These are phyloP conservation scores for Trifolium fragiferum DNA, from an alignment of 306 rosid species.

Conservation along the genomic window DNA sequence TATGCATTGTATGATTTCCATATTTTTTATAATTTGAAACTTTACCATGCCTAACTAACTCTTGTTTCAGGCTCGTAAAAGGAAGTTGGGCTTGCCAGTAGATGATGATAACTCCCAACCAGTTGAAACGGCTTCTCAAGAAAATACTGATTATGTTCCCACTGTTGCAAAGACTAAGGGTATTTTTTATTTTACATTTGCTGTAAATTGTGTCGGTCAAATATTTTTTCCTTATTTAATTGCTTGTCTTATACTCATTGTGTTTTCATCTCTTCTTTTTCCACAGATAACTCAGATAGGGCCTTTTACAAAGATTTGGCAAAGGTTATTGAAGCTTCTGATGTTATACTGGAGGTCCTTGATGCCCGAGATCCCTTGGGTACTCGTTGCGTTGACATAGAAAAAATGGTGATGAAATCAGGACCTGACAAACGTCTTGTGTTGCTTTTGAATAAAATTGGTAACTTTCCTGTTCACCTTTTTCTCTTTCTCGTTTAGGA, in stretches of 20 bases:
- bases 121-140: slow-evolving; percentile 31
- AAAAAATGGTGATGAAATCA: slow-evolving; percentile 79
- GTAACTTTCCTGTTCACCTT: slow-evolving; percentile 43
- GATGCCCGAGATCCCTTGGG: slow-evolving; percentile 99
- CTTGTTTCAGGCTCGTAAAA: slow-evolving; percentile 76
- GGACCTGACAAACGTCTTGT: slow-evolving; percentile 89
- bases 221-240: neutral
- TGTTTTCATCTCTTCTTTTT: slow-evolving; percentile 6
- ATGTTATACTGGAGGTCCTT: slow-evolving; percentile 93
- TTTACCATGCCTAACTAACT: neutral
- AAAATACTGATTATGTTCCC: slow-evolving; percentile 36
- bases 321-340: slow-evolving; percentile 86
- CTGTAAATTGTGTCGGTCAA: neutral
- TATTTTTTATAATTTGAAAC: neutral
- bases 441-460: slow-evolving; percentile 91
- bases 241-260: neutral
- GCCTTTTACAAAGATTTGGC: slow-evolving; percentile 91
- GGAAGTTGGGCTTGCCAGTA: slow-evolving; percentile 79
- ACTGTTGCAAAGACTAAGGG: slow-evolving; percentile 57
- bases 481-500: neutral
- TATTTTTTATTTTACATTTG: slow-evolving; percentile 37
- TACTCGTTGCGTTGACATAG: slow-evolving; percentile 84
- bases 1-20: neutral
- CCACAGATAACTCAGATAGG: slow-evolving; percentile 68
- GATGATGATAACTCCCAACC: slow-evolving; percentile 52